These are phyloP conservation scores for Bremia lactucae DNA, from an alignment of 352 stramenopile species.

Conservation along the genomic window DNA sequence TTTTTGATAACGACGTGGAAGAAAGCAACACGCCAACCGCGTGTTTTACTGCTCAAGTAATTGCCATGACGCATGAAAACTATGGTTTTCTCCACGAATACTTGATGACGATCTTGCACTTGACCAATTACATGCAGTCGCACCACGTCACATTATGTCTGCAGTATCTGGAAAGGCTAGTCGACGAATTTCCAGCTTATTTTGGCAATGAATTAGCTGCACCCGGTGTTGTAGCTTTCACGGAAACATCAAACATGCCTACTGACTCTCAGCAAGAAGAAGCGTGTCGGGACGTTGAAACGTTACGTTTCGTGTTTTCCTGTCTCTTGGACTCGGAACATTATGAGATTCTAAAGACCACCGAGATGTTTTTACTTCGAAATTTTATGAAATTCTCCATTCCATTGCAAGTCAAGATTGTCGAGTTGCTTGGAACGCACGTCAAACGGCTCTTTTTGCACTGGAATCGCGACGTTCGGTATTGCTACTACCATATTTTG, in stretches of 20 bases:
- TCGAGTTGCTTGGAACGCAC: constrained; percentile 33
- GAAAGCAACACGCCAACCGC: constrained; percentile 19
- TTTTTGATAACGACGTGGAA: constrained; percentile 19
- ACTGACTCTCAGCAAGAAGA: constrained; percentile 9
- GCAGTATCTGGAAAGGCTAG: constrained; percentile 49
- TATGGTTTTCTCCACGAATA: constrained; percentile 40
- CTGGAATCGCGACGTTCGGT: constrained; percentile 78
- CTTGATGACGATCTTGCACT: constrained; percentile 44
- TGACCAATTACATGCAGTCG: constrained; percentile 57
- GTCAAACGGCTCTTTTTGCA: constrained; percentile 65
- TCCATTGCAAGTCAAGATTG: constrained; percentile 41
- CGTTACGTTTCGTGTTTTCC: constrained; percentile 43
- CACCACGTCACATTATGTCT: constrained; percentile 64
- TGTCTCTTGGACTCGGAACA: constrained; percentile 58
- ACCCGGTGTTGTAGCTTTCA: constrained; percentile 11
- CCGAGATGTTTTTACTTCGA: constrained; percentile 59
- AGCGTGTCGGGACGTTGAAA: constrained; percentile 22
- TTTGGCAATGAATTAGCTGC: constrained; percentile 31
- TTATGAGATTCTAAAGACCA: constrained; percentile 57
- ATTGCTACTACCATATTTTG: constrained; percentile 72
- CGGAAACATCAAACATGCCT: constrained; percentile 8
- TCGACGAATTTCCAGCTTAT: constrained; percentile 47
- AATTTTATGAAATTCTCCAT: constrained; percentile 45
- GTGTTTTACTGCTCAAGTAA: constrained; percentile 49
- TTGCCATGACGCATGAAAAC: constrained; percentile 41